A percentile compares a stretch with the other conserved stretches of the same genome.
These are phyloP conservation scores for Globisporangium barbulae DNA, from an alignment of 352 stramenopile genomes.

Conservation along the genomic window DNA sequence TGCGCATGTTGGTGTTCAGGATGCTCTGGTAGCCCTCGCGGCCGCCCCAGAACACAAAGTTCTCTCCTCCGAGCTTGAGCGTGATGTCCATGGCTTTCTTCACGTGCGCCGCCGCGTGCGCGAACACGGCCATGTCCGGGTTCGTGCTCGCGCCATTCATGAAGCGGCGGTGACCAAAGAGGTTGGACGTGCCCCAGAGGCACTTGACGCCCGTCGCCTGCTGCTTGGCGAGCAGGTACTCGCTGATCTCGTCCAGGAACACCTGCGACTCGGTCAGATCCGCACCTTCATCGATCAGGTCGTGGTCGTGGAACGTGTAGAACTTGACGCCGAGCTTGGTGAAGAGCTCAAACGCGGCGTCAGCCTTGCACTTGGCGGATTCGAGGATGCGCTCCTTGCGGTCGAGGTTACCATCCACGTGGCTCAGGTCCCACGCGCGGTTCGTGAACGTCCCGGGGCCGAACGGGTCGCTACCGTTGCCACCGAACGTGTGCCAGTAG, in stretches of 20 bases:
- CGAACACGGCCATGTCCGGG: constrained; percentile 79
- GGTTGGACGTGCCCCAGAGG: constrained; percentile 82
- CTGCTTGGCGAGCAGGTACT: constrained; percentile 63
- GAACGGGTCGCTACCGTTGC: constrained; percentile 31
- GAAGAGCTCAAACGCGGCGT: constrained; percentile 88
- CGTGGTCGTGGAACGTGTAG: constrained; percentile 87
- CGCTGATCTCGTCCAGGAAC: constrained; percentile 32
- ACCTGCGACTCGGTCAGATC: constrained; percentile 42
- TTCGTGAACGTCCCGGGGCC: constrained; percentile 35
- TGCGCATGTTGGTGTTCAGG: constrained; percentile 72
- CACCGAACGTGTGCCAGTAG: constrained; percentile 58
- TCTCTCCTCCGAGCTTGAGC: constrained; percentile 74
- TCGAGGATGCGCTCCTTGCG: constrained; percentile 49
- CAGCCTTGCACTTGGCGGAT: constrained; percentile 64
- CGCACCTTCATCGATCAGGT: constrained; percentile 65
- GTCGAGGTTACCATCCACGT: constrained; percentile 31
- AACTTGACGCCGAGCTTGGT: constrained; percentile 79
- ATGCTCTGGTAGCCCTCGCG: constrained; percentile 79
- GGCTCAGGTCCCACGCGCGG: constrained; percentile 34
- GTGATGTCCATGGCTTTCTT: constrained; percentile 88
- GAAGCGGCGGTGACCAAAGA: constrained; percentile 74
- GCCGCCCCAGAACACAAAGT: constrained; percentile 88
- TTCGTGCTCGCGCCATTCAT: constrained; percentile 87
- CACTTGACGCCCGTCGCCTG: constrained; percentile 68
- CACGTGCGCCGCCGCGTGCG: constrained; percentile 68